These are phyloP conservation scores for Xanthoceras sorbifolium DNA, from an alignment of 345 rosid genomes.

Conservation along the genomic window DNA sequence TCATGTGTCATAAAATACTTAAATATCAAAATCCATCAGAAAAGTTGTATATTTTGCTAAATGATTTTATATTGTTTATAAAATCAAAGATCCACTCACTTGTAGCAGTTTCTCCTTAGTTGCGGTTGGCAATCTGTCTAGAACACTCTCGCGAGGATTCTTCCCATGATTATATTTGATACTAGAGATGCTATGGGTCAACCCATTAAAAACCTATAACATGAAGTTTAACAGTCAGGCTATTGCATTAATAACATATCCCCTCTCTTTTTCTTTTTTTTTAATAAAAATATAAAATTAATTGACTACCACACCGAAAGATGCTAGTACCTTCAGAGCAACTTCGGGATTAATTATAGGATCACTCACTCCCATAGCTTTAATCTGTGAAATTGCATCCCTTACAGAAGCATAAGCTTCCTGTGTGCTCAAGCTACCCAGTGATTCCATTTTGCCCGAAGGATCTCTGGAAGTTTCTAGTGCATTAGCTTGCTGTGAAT, in stretches of 20 bases:
- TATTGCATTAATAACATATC: constrained; percentile 18
- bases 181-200: constrained; percentile 80
- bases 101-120: constrained; percentile 75
- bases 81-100: constrained; percentile 41
- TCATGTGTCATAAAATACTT: background rate
- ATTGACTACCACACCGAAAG: background rate
- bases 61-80: background rate
- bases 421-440: constrained; percentile 43
- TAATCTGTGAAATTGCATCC: constrained; percentile 57
- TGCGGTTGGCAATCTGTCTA: constrained; percentile 70
- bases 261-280: background rate
- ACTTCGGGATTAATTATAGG: constrained; percentile 73
- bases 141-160: constrained; percentile 74
- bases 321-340: constrained; percentile 61
- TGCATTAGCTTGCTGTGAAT: constrained; percentile 85
- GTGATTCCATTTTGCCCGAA: constrained; percentile 37
- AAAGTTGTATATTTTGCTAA: background rate
- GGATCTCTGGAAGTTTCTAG: constrained; percentile 51
- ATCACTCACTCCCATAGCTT: constrained; percentile 55
- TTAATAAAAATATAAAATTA: background rate
- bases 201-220: constrained; percentile 72
- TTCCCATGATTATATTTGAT: constrained; percentile 73
- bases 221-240: constrained; percentile 21
- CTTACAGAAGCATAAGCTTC: constrained; percentile 73
- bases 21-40: background rate